Conservation (phyloP, 306 rosid genomes). For the Fragaria vesca region DNA sequence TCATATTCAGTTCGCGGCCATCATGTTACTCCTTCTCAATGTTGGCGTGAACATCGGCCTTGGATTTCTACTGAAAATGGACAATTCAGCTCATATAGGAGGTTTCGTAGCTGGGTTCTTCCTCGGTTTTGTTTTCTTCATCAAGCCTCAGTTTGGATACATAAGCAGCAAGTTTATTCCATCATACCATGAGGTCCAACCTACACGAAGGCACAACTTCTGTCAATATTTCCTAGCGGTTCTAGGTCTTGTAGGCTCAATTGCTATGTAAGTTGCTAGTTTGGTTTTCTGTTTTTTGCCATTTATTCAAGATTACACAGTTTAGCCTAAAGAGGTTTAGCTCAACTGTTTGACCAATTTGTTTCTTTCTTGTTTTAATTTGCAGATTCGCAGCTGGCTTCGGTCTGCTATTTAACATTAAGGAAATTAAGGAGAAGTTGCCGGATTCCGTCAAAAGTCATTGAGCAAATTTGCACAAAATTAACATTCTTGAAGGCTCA, state of each 20-base stretch:
- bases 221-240: constrained; percentile 61
- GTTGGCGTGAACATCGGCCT: constrained; percentile 65
- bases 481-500: constrained; percentile 4
- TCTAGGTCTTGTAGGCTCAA: constrained; percentile 30
- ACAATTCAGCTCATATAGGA: constrained; percentile 90
- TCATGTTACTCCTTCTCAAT: constrained; percentile 46
- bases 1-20: constrained; percentile 60
- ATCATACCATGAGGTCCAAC: constrained; percentile 45
- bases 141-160: constrained; percentile 84
- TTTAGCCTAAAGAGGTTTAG: background rate
- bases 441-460: constrained; percentile 1
- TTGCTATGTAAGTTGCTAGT: constrained; percentile 48
- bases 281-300: background rate
- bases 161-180: constrained; percentile 56
- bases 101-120: constrained; percentile 70
- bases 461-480: background rate
- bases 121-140: constrained; percentile 72
- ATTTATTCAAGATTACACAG: background rate
- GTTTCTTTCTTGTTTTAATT: constrained; percentile 7
- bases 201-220: constrained; percentile 49
- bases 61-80: constrained; percentile 73
- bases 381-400: constrained; percentile 49
- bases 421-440: background rate
- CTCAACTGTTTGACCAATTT: background rate
- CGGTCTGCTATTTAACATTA: constrained; percentile 29